Base-by-base conservation (phyloP, 805 yeast genomes). In the Cyberlindnera nakhonratchasimensis region DNA sequence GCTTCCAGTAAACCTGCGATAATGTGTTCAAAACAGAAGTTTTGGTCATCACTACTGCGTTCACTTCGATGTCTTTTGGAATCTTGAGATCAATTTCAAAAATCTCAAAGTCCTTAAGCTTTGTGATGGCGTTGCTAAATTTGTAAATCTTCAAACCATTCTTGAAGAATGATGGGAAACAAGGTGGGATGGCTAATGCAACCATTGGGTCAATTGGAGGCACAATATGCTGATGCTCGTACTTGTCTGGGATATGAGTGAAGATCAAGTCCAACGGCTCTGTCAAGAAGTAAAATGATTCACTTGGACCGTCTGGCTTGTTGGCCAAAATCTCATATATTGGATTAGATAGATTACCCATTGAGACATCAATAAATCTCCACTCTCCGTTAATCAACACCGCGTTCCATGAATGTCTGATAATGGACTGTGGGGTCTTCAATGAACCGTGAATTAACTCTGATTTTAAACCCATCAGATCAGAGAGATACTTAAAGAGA, bases 391-490 rank as follows among this genome's bases (percentile, higher is more conserved):
- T 82, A 13, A 89, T 63, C 26, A 83, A 61, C 1, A 89, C 80
- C 1, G 95, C 79, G 42, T 88, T 72, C 99, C 99, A 93, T 42
- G 86, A 79, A 63, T 93, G 99, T 55, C 89, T 87, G 28, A 80
- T 71, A 34, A 72, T 70, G 33, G 78, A 80, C 47, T 80, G 80
- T 8, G 96, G 95, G 20, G 80, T 76, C 58, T 90, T 87, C 65
- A 90, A 72, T 55, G 85, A 86, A 4, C 99, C 99, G 20, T 80
- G 66, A 2, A 93, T 79, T 2, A 88, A 71, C 46, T 86, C 93
- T 50, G 88, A 77, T 7, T 82, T 80, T 29, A 93, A 72, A 10
- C 82, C 80, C 37, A 90, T 66, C 0, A 82, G 71, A 40, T 75
- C 79, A 35, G 91, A 78, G 67, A 93, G 76, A 45, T 78, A 75